Evolutionary conservation across 2,329 filamentous ascomycete genomes (phyloP).

Genomic region (Harringtonia aguacate): DNA sequence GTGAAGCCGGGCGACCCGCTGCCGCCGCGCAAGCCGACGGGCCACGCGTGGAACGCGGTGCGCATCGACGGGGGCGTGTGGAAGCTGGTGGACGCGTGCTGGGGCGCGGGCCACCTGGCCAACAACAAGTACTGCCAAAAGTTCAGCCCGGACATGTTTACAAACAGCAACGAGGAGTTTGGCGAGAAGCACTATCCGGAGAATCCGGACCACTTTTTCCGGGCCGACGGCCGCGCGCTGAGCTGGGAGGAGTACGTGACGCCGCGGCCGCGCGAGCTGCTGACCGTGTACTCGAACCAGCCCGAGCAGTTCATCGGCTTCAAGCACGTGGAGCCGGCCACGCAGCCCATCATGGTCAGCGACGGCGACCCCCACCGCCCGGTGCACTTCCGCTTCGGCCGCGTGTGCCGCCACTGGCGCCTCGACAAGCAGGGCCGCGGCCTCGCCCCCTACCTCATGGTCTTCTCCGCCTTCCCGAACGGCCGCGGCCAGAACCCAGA

Average conservation of each 20-base stretch:
- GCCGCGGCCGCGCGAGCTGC: constrained; percentile 32
- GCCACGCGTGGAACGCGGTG: constrained; percentile 91
- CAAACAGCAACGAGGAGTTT: constrained; percentile 63
- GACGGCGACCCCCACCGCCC: constrained; percentile 44
- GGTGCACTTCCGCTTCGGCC: constrained; percentile 71
- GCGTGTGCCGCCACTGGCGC: constrained; percentile 75
- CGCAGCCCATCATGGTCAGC: constrained; percentile 34
- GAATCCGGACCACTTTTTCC: constrained; percentile 60
- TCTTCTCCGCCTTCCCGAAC: constrained; percentile 51
- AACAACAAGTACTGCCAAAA: constrained; percentile 50
- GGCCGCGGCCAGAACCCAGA: constrained; percentile 26
- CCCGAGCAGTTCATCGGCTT: constrained; percentile 40
- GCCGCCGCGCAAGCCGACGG: constrained; percentile 50
- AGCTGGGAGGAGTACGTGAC: constrained; percentile 77
- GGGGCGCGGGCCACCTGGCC: constrained; percentile 71
- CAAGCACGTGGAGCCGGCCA: constrained; percentile 49
- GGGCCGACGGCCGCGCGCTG: constrained; percentile 55
- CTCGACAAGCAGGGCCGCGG: constrained; percentile 56
- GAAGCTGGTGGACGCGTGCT: constrained; percentile 88
- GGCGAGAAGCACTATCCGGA: constrained; percentile 69
- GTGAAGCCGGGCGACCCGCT: constrained; percentile 52
- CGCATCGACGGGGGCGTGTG: constrained; percentile 76
- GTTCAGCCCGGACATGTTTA: constrained; percentile 57
- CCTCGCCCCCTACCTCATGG: constrained; percentile 57
- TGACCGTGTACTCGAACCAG: constrained; percentile 33